These are phyloP conservation scores for Xylogone sp. DNA, from an alignment of 2,329 filamentous ascomycete genomes.

Conservation along the genomic window DNA sequence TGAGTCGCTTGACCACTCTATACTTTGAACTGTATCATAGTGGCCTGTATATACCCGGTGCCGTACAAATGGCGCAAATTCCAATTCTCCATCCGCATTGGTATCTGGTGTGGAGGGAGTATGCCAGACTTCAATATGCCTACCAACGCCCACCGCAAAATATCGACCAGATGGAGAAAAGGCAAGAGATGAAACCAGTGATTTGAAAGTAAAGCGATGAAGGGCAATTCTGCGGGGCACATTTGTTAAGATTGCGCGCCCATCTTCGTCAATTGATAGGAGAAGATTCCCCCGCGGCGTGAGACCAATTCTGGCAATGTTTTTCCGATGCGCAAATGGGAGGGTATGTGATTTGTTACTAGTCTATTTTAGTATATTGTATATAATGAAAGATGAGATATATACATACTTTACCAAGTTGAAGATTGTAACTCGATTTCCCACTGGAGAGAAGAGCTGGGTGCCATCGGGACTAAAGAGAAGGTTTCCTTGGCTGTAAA, in stretches of 20 bases:
- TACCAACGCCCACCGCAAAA: slow-evolving; percentile 84
- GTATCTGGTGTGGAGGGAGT: slow-evolving; percentile 86
- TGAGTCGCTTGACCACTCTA: slow-evolving; percentile 96
- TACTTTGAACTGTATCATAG: slow-evolving; percentile 79
- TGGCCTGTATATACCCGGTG: slow-evolving; percentile 85
- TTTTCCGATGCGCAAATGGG: slow-evolving; percentile 88
- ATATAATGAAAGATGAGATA: background rate
- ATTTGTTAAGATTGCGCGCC: slow-evolving; percentile 89
- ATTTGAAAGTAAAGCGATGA: slow-evolving; percentile 93
- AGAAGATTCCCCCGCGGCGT: slow-evolving; percentile 89
- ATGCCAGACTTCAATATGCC: slow-evolving; percentile 92
- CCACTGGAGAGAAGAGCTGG: slow-evolving; percentile 91
- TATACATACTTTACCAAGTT: slow-evolving; percentile 81
- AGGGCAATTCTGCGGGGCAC: slow-evolving; percentile 80
- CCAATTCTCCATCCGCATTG: slow-evolving; percentile 74
- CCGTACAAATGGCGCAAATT: slow-evolving; percentile 91
- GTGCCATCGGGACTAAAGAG: slow-evolving; percentile 96
- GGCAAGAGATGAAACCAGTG: slow-evolving; percentile 74
- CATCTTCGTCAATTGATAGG: slow-evolving; percentile 90
- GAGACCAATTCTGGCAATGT: slow-evolving; percentile 83
- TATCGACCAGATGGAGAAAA: slow-evolving; percentile 90
- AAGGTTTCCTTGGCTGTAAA: slow-evolving; percentile 97
- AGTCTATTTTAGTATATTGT: slow-evolving; percentile 1
- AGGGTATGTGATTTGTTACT: slow-evolving; percentile 87
- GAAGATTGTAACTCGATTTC: slow-evolving; percentile 93